Base-by-base conservation (phyloP, 371 early-diverging fungal species). In the Rhizomucor pusillus region DNA sequence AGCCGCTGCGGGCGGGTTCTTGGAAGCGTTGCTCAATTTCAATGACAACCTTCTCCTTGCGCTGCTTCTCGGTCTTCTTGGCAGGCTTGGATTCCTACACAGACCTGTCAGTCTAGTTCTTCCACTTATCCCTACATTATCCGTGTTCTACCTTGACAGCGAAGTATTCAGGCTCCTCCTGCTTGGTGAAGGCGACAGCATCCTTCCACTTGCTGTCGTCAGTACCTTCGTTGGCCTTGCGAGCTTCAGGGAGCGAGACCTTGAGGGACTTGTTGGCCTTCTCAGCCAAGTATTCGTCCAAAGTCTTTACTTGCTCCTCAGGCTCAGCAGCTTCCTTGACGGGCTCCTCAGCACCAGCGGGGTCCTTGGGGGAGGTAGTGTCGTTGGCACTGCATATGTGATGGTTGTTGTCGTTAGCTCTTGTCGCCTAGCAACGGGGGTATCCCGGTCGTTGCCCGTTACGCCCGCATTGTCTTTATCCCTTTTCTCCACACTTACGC, bases 161-260 rank as follows among this genome's bases (percentile, higher is more conserved):
- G 57, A 78, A 66, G 59, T 84, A 73, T 25, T 86, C 85, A 47
- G 81, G 84, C 25, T 82, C 72, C 12, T 89, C 91, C 13, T 69
- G 73, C 84, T 86, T 82, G 59, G 80, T 66, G 49, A 91, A 80
- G 45, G 82, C 80, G 64, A 81, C 79, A 52, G 86, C 73, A 66
- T 83, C 81, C 79, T 88, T 88, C 89, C 90, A 92, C 70, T 91
- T 75, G 51, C 76, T 53, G 18, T 87, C 87, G 50, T 90, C 92
- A 40, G 71, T 68, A 49, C 90, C 91, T 63, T 91, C 90, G 77
- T 91, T 91, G 60, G 92, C 86, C 70, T 85, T 81, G 63, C 94
- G 87, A 44, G 75, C 71, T 53, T 81, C 78, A 11, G 85, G 85
- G 33, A 82, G 80, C 59, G 59, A 44, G 39, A 73, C 71, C 82